phyloP scores from a whole-genome alignment of 108 stramenopile genomes.

The Skeletonema menzelii region DNA sequence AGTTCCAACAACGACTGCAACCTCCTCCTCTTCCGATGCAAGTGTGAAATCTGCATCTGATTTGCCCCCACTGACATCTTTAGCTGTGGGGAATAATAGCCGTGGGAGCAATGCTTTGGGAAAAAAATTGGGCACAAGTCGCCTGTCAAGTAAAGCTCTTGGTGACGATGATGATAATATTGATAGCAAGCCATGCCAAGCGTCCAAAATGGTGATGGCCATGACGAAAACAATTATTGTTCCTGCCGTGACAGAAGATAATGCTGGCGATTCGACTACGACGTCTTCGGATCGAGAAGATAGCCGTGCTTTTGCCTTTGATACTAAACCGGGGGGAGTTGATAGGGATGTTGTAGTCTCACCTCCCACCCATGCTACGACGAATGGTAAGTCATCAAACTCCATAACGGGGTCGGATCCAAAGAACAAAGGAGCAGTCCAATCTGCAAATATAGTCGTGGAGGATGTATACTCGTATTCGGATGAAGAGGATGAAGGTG shows the following conservation, averaged over 20 bases:
- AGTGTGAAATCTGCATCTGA: not conserved
- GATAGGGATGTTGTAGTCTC: too few relatives aligned
- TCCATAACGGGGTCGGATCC: not conserved
- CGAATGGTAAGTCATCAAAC: not conserved
- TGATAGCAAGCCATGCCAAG: too few relatives aligned
- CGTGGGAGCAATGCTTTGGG: not conserved
- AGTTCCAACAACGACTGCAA: not conserved
- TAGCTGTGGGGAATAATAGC: not conserved
- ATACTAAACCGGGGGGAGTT: too few relatives aligned
- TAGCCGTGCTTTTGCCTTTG: too few relatives aligned
- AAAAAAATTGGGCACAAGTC: not conserved
- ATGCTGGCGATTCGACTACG: too few relatives aligned
- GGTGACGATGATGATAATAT: not conserved
- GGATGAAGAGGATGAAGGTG: not conserved
- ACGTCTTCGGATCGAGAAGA: too few relatives aligned
- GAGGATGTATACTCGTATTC: not conserved
- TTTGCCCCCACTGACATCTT: not conserved
- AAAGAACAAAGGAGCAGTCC: not conserved
- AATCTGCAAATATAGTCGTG: not conserved
- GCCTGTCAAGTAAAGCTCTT: not conserved
- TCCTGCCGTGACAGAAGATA: too few relatives aligned
- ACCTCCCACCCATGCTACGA: too few relatives aligned
- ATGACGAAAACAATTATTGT: too few relatives aligned
- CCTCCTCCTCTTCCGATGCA: not conserved
- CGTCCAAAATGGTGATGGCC: too few relatives aligned